A percentile compares a stretch with the other conserved stretches of the same genome.
Conservation (phyloP, 257 asterid species). For the Solanum corneliomulleri region DNA sequence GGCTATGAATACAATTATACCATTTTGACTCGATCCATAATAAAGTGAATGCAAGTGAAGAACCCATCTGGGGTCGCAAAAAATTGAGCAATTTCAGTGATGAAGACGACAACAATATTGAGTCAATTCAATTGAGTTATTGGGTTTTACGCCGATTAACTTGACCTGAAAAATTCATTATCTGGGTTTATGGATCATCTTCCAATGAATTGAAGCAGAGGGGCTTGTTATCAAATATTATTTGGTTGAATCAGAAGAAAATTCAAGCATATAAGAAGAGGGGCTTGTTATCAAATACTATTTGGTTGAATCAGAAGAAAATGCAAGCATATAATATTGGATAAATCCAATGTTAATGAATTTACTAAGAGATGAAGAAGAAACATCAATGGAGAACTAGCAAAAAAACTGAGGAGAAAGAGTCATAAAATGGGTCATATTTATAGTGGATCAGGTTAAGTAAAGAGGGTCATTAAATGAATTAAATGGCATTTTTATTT, state of each 20-base stretch:
- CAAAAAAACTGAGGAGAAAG: too few relatives aligned
- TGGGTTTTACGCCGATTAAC: slow-evolving; percentile 55
- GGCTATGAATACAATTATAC: slow-evolving; percentile 1
- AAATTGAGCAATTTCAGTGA: background rate
- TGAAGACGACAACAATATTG: background rate
- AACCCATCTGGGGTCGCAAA: slow-evolving; percentile 65
- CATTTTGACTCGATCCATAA: slow-evolving; percentile 34
- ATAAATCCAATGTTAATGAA: too few relatives aligned
- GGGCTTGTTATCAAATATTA: slow-evolving; percentile 87
- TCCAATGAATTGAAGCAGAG: slow-evolving; percentile 64
- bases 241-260: slow-evolving; percentile 61
- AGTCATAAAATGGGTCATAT: too few relatives aligned
- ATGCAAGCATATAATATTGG: background rate
- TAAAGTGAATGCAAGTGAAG: slow-evolving; percentile 37
- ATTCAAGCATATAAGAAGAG: slow-evolving; percentile 63
- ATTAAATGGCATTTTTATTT: too few relatives aligned
- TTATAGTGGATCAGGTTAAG: too few relatives aligned
- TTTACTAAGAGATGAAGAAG: too few relatives aligned
- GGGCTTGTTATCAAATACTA: too few relatives aligned
- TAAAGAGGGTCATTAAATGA: too few relatives aligned
- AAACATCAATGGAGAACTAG: too few relatives aligned
- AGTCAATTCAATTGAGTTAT: slow-evolving; percentile 47
- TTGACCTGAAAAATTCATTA: slow-evolving; percentile 71
- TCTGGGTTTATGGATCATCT: slow-evolving; percentile 70
- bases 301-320: too few relatives aligned